Percentiles rank a stretch among this genome's conserved stretches.
Conservation (phyloP, 441 rosid genomes). For the Cnidoscolus chayamansa region DNA sequence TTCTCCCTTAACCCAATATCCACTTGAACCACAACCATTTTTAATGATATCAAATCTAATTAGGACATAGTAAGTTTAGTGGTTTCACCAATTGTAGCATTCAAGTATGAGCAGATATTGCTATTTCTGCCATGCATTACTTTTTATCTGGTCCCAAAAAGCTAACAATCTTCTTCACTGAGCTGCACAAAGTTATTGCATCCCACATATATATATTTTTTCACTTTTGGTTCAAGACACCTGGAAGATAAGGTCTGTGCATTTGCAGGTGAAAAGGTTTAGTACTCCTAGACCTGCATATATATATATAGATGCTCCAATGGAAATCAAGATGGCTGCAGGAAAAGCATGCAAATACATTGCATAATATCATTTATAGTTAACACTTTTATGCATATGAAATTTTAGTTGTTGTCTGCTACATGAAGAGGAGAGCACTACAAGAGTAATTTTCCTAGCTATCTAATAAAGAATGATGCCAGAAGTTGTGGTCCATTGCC, state of each 20-base stretch:
- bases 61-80: background rate
- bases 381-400: too few species aligned
- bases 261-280: conserved; percentile 14
- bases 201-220: background rate
- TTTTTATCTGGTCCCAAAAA: conserved; percentile 2
- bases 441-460: background rate
- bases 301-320: background rate
- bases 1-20: background rate
- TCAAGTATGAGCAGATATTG: background rate
- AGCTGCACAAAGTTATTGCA: background rate
- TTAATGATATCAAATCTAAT: too few species aligned
- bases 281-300: background rate
- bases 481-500: conserved; percentile 36
- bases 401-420: background rate
- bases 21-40: background rate
- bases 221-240: conserved; percentile 9
- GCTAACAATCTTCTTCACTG: background rate
- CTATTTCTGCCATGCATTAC: background rate
- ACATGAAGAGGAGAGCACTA: conserved; percentile 21
- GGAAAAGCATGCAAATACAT: too few species aligned
- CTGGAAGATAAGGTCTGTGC: conserved; percentile 3
- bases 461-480: conserved; percentile 29
- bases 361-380: too few species aligned
- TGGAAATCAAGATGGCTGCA: background rate
- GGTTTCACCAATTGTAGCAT: background rate